Percentiles rank a stretch among this genome's conserved stretches.
phyloP scores from a whole-genome alignment of 352 stramenopile species.

The Globisporangium paddicum region DNA sequence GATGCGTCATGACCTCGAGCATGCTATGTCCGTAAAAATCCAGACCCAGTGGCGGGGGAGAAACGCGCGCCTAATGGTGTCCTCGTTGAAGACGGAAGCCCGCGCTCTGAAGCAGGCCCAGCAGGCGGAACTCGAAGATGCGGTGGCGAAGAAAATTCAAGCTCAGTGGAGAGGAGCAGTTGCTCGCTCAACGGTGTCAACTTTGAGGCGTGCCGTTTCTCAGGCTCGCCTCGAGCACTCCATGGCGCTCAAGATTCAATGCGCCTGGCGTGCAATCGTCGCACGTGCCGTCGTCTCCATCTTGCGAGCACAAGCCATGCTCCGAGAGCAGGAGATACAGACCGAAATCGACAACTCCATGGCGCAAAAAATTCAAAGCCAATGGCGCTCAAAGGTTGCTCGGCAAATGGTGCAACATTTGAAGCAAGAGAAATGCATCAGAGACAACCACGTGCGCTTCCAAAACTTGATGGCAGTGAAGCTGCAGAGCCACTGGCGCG shows the following conservation, averaged over 20 bases:
- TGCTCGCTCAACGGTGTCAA: constrained; percentile 9
- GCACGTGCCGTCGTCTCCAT: constrained; percentile 2
- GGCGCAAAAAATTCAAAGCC: constrained; percentile 24
- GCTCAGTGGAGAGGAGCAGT: constrained; percentile 19
- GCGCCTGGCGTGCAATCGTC: constrained; percentile 10
- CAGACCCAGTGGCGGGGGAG: constrained; percentile 29
- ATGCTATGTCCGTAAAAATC: constrained; percentile 26
- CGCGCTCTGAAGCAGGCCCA: constrained; percentile 4
- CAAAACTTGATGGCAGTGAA: constrained; percentile 16
- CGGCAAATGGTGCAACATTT: not conserved
- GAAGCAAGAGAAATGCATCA: not conserved
- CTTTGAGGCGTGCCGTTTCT: not conserved
- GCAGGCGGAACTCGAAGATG: not conserved
- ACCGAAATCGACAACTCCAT: constrained; percentile 13
- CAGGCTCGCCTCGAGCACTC: not conserved
- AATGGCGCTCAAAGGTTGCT: constrained; percentile 21
- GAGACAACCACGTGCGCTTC: not conserved
- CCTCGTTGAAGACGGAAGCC: constrained; percentile 3
- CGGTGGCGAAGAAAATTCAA: constrained; percentile 23
- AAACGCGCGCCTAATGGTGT: constrained; percentile 13
- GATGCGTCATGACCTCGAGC: constrained; percentile 15
- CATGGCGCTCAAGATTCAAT: constrained; percentile 10
- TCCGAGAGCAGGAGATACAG: constrained; percentile 12
- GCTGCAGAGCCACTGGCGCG: constrained; percentile 20
- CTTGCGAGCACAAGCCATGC: constrained; percentile 14